Conservation (phyloP, 257 asterid genomes). For the Solanum boliviense region DNA sequence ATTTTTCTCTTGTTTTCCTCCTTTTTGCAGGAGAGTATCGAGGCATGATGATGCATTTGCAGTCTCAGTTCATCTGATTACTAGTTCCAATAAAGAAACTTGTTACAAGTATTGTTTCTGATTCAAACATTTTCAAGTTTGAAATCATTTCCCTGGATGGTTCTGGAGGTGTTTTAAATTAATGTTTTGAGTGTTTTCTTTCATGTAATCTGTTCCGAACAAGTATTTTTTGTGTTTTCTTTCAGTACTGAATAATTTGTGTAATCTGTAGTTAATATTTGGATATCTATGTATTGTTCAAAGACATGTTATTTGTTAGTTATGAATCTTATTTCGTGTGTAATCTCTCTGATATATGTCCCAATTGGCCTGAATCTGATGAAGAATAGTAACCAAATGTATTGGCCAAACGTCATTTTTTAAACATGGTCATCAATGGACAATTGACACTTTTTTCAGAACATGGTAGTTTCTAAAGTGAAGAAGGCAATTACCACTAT, state of each 20-base stretch:
- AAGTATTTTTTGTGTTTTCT: too few relatives aligned
- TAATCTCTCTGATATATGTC: too few relatives aligned
- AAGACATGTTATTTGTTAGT: neutral
- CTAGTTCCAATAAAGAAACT: neutral
- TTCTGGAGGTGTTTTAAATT: neutral
- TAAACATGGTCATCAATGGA: too few relatives aligned
- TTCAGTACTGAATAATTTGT: neutral
- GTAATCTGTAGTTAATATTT: too few relatives aligned
- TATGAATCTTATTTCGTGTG: neutral
- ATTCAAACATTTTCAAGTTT: neutral
- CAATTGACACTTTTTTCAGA: too few relatives aligned
- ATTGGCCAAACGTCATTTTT: too few relatives aligned
- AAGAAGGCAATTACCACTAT: too few relatives aligned
- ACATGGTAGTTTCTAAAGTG: too few relatives aligned
- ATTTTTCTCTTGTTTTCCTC: neutral
- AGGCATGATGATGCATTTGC: neutral
- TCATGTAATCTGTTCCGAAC: neutral
- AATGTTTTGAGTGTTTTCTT: neutral
- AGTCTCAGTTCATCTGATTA: neutral
- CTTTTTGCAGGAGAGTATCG: neutral
- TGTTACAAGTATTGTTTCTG: too few relatives aligned
- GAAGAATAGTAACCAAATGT: too few relatives aligned
- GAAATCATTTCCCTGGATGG: too few relatives aligned
- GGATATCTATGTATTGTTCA: neutral
- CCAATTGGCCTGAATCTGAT: too few relatives aligned